phyloP scores from a whole-genome alignment of 2,329 filamentous ascomycete species.

The Fusarium keratoplasticum region DNA sequence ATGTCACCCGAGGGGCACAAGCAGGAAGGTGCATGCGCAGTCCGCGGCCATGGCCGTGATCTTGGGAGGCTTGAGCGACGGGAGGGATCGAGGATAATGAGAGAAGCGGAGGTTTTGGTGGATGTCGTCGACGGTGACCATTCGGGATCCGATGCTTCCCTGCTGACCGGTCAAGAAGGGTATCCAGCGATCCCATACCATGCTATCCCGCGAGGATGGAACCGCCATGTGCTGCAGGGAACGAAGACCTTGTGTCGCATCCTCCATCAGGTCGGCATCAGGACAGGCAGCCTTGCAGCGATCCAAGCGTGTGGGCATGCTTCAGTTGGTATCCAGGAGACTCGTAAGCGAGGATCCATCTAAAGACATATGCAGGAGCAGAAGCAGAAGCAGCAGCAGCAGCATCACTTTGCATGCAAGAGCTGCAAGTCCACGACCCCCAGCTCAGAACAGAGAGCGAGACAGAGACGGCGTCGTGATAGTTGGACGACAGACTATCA shows the following conservation, averaged over 20 bases:
- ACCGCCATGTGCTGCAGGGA: constrained; percentile 43
- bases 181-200: constrained; percentile 4
- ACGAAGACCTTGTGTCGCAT: constrained; percentile 41
- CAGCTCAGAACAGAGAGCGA: background rate
- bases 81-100: constrained; percentile 33
- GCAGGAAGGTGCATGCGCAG: background rate
- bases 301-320: constrained; percentile 27
- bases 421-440: background rate
- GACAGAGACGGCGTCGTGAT: background rate
- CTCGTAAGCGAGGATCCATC: background rate
- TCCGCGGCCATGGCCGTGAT: constrained; percentile 14
- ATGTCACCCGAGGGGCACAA: constrained; percentile 23
- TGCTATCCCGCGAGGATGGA: constrained; percentile 40
- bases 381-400: background rate
- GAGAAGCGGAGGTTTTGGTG: constrained; percentile 18
- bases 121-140: constrained; percentile 6
- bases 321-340: background rate
- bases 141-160: background rate
- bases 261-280: constrained; percentile 26
- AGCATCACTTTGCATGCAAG: background rate
- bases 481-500: background rate
- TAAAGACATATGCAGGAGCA: background rate
- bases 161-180: background rate
- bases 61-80: constrained; percentile 24
- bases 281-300: constrained; percentile 37